Base-by-base conservation (phyloP, 768 basidiomycete species). In the Naganishia randhawae region DNA sequence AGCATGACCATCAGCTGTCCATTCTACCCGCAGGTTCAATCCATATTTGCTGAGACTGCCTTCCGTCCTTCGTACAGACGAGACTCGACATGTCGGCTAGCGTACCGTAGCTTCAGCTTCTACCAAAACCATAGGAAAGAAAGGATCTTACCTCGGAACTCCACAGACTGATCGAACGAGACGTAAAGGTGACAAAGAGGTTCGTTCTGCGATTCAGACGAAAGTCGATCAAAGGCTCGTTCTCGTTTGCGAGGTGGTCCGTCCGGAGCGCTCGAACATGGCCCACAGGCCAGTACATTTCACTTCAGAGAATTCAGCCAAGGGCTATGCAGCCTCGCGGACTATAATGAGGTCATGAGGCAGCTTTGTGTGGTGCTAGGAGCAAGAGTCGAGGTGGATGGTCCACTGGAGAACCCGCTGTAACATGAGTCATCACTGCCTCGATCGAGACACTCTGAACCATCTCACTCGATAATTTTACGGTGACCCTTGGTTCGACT, bases 141-240 rank as follows among this genome's bases (percentile, higher is more conserved):
- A 25, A 42, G 4, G 6, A 19, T 25, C 57, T 61, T 39, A 61
- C 57, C 37, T 61, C 57, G 41, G 57, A 39, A 16, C 57, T 41
- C 57, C 57, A 61, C 7, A 61, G 37, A 14, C n/a, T 61, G 25
- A 61, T 25, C 22, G 57, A 22, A 39, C 57, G 16, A 39, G 13
- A 25, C 10, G 57, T 39, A 14, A 25, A 61, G 7, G 57, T 61
- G 5, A 61, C 39, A n/a, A 39, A 61, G 22, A 61, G 57, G 16
- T 61, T 61, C 37, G 57, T 41, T 11, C 57, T 37, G 16, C 37
- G 57, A 19, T 61, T 61, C 35, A 39, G 27, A 25, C 57, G 37
- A 41, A 61, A 61, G 57, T 61, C 57, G n/a, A 61, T n/a, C 9
- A 61, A 35, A 5, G 37, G n/a, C n/a, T 61, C 57, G 37, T 61